Conservation (phyloP, 2,329 filamentous ascomycete species). For the Fusarium illudens region DNA sequence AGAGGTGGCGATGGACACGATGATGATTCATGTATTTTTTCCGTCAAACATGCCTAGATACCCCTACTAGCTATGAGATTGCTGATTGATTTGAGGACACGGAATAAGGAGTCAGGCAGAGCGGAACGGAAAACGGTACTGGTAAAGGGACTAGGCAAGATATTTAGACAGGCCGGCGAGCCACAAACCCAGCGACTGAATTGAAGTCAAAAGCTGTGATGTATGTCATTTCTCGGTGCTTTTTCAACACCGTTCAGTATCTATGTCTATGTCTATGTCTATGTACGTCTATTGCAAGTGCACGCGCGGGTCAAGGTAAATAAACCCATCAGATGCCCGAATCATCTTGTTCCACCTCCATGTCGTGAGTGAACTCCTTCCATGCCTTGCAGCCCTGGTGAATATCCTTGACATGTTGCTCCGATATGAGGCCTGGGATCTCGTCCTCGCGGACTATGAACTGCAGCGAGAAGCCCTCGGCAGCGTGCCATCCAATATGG, state of each 20-base stretch:
- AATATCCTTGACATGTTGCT: constrained; percentile 21
- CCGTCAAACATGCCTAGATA: constrained; percentile 41
- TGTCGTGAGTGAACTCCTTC: constrained; percentile 18
- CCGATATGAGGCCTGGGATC: constrained; percentile 26
- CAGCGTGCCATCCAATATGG: constrained; percentile 50
- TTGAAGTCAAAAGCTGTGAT: not conserved
- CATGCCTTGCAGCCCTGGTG: constrained; percentile 25
- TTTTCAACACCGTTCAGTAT: not conserved
- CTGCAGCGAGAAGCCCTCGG: constrained; percentile 36
- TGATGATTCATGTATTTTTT: constrained; percentile 32
- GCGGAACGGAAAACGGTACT: constrained; percentile 2
- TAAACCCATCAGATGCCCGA: constrained; percentile 25
- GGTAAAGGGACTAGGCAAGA: constrained; percentile 1
- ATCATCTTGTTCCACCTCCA: constrained; percentile 31
- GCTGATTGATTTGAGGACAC: constrained; percentile 26
- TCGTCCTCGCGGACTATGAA: constrained; percentile 37
- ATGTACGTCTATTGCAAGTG: constrained; percentile 8
- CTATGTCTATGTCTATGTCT: not conserved
- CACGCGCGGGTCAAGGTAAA: not conserved
- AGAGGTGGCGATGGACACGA: not conserved
- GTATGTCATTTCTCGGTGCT: not conserved
- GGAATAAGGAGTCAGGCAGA: constrained; percentile 2
- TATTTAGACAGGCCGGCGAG: constrained; percentile 10
- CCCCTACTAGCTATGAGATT: constrained; percentile 36
- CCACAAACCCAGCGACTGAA: not conserved